A percentile compares a stretch with the other conserved stretches of the same genome.
phyloP scores from a whole-genome alignment of 495 filamentous ascomycete genomes.

The Trichoderma orchidacearum region DNA sequence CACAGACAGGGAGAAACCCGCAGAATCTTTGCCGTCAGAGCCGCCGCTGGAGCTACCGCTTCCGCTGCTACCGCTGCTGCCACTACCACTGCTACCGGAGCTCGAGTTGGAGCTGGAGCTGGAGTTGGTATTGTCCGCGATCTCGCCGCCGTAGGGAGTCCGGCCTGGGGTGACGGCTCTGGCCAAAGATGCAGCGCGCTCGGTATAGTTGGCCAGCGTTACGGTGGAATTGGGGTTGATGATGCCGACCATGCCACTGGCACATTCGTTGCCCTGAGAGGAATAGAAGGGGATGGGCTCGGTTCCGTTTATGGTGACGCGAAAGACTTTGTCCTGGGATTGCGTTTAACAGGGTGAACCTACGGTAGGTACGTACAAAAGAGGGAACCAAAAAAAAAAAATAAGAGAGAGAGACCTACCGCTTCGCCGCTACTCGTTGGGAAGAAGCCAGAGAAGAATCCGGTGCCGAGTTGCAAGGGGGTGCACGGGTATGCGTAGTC shows the following conservation, averaged over 20 bases:
- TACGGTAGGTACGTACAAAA: not conserved
- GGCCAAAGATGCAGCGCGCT: not conserved
- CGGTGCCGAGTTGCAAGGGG: slow-evolving; percentile 14
- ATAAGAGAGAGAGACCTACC: slow-evolving; percentile 5
- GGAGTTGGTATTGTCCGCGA: not conserved
- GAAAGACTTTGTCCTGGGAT: slow-evolving; percentile 24
- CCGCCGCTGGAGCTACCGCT: not conserved
- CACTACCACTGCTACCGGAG: not conserved
- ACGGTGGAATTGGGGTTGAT: slow-evolving; percentile 12
- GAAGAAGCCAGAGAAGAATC: slow-evolving; percentile 36
- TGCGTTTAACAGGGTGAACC: not conserved
- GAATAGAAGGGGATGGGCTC: slow-evolving; percentile 43
- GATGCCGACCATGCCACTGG: slow-evolving; percentile 20
- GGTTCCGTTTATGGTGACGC: slow-evolving; percentile 35
- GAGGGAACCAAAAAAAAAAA: not conserved
- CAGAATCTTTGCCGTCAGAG: not conserved
- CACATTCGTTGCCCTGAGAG: slow-evolving; percentile 21
- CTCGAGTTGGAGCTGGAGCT: not conserved
- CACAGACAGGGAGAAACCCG: not conserved
- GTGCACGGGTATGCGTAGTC: slow-evolving; percentile 32
- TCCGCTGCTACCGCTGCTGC: not conserved
- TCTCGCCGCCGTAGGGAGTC: not conserved
- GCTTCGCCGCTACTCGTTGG: slow-evolving; percentile 8
- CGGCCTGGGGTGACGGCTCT: not conserved
- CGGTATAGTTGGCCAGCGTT: slow-evolving; percentile 10